These are phyloP conservation scores for Zygosaccharomyces siamensis DNA, from an alignment of 805 yeast genomes.

Conservation along the genomic window DNA sequence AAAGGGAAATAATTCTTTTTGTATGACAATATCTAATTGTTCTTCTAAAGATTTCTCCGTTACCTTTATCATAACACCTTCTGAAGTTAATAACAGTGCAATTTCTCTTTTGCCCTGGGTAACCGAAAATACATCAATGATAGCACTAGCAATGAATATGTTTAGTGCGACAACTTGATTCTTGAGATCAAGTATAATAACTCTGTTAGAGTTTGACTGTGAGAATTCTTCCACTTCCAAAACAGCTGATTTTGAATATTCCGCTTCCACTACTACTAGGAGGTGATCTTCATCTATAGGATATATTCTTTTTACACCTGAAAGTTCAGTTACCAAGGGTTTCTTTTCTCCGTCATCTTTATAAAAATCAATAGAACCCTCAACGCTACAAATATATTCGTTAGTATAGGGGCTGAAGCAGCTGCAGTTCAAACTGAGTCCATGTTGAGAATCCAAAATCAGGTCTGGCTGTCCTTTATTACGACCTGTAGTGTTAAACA, in stretches of 20 bases:
- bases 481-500: conserved; percentile 73
- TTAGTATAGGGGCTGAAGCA: conserved; percentile 40
- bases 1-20: conserved; percentile 62
- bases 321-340: conserved; percentile 50
- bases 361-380: conserved; percentile 60
- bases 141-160: conserved; percentile 60
- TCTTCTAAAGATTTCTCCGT: conserved; percentile 63
- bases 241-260: conserved; percentile 33
- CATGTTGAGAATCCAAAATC: conserved; percentile 42
- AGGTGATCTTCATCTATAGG: conserved; percentile 52
- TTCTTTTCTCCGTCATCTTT: conserved; percentile 50
- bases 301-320: conserved; percentile 45
- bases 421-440: conserved; percentile 42
- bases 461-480: conserved; percentile 60
- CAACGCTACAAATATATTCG: conserved; percentile 59
- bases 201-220: conserved; percentile 42
- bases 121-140: conserved; percentile 52
- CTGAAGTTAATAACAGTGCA: conserved; percentile 59
- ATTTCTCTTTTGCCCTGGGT: conserved; percentile 41
- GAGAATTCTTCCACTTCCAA: conserved; percentile 32
- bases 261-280: conserved; percentile 51
- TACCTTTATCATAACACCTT: conserved; percentile 67
- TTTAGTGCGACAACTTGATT: conserved; percentile 69
- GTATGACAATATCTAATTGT: conserved; percentile 62
- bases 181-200: conserved; percentile 62